These are phyloP conservation scores for Didymella arachidicola DNA, from an alignment of 2,329 filamentous ascomycete genomes.

Conservation along the genomic window DNA sequence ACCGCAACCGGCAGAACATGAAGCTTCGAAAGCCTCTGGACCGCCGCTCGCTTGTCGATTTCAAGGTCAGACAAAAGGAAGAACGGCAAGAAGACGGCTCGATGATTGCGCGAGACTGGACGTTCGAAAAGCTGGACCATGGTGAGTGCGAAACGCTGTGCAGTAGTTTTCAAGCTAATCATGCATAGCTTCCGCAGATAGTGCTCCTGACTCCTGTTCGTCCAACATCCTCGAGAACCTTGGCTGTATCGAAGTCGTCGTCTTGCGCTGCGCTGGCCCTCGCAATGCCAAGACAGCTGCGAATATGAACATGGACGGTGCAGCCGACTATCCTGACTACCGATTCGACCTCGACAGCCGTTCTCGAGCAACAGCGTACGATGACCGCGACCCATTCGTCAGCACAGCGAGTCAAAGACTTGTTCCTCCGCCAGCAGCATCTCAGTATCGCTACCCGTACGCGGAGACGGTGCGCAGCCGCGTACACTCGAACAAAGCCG, in stretches of 20 bases:
- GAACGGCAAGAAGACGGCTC: conserved; percentile 55
- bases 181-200: conserved; percentile 48
- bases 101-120: conserved; percentile 62
- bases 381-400: conserved; percentile 26
- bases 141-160: conserved; percentile 43
- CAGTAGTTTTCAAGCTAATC: conserved; percentile 14
- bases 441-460: conserved; percentile 27
- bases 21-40: conserved; percentile 41
- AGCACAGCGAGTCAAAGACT: neutral
- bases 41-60: conserved; percentile 54
- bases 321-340: conserved; percentile 29
- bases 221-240: conserved; percentile 50
- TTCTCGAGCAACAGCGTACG: conserved; percentile 21
- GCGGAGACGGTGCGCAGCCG: conserved; percentile 14
- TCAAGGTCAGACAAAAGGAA: conserved; percentile 63
- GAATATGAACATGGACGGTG: conserved; percentile 42
- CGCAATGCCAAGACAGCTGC: conserved; percentile 30
- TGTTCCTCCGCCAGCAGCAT: conserved; percentile 13
- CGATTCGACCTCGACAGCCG: conserved; percentile 26
- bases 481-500: neutral
- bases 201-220: conserved; percentile 41
- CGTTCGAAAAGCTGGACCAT: conserved; percentile 59
- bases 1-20: conserved; percentile 60
- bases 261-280: conserved; percentile 53
- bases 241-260: conserved; percentile 59